Base-by-base conservation (phyloP, 371 early-diverging fungal species). In the Quaeritorhiza haematococci region DNA sequence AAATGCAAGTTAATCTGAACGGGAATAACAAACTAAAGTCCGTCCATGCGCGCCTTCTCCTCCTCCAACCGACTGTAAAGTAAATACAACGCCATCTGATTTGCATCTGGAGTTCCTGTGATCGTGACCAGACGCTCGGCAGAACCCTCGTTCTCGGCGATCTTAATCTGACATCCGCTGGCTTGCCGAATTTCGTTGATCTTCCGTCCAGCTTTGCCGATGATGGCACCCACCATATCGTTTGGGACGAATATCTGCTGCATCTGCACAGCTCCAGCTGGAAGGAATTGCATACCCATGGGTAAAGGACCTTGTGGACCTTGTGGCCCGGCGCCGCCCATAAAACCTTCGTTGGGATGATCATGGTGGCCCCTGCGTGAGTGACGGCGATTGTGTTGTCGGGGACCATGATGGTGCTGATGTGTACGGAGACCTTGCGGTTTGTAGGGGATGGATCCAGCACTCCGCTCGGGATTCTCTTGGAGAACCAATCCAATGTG, bases 71-170 rank as follows among this genome's bases (percentile, higher is more conserved):
- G 86, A 23, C 85, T 84, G 65, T 91, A 91, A 41, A 95, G 79
- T 64, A 94, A 76, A 55, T 85, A 91, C 44, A 93, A 74, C 1
- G 95, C 95, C 70, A 84, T 84, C 71, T 91, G 89, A 68, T 90
- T 91, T 53, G 86, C 76, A 61, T 93, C 92, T 10, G 84, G 73
- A 1, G 88, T 82, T 38, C 95, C 95, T 51, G 85, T 84, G 65
- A 95, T 89, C 26, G 93, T 93, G 55, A 95, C 89, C 78, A 92
- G 83, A 7, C 94, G 80, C 66, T 91, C 91, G 34, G 82, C 78
- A 34, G 50, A 47, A 10, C 67, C 68, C 27, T 32, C 54, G 5
- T 58, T 53, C 57, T 87, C 85, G 51, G 89, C 89, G 68, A 93
- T 89, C 52, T 86, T 86, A 61, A 94, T 89, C 61, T 87, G 80